Conservation (phyloP, 495 filamentous ascomycete genomes). For the Podospora conica region DNA sequence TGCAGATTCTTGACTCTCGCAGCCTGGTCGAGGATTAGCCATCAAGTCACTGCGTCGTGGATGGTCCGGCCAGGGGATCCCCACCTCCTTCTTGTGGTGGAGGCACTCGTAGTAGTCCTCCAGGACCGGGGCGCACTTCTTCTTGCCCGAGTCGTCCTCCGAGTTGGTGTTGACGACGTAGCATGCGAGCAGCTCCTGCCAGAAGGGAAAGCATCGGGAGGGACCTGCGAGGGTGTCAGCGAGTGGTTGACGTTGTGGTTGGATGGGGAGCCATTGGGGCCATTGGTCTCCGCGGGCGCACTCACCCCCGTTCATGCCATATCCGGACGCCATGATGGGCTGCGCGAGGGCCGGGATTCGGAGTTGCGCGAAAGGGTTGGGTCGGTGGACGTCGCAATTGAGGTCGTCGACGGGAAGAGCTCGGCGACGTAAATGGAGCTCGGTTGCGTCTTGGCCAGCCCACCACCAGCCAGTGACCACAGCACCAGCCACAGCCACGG, state of each 20-base stretch:
- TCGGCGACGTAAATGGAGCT: conserved; percentile 19
- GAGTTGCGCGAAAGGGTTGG: conserved; percentile 16
- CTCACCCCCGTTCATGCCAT: conserved; percentile 74
- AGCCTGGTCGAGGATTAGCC: conserved; percentile 46
- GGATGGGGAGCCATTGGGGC: conserved; percentile 6
- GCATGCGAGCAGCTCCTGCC: conserved; percentile 89
- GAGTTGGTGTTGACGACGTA: conserved; percentile 76
- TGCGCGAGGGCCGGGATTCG: conserved; percentile 15
- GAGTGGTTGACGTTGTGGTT: neutral
- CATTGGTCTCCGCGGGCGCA: conserved; percentile 10
- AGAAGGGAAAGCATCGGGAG: conserved; percentile 95
- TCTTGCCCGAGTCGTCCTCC: conserved; percentile 71
- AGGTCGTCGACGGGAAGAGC: conserved; percentile 17
- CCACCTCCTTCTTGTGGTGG: conserved; percentile 95
- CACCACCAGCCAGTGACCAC: neutral
- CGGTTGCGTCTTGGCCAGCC: conserved; percentile 9
- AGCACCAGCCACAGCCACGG: neutral
- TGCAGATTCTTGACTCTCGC: conserved; percentile 73
- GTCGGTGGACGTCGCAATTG: conserved; percentile 7
- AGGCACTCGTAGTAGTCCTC: conserved; percentile 99
- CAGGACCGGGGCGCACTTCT: conserved; percentile 80
- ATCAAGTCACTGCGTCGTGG: neutral
- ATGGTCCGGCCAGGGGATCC: conserved; percentile 8
- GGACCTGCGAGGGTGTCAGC: conserved; percentile 49
- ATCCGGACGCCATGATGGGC: conserved; percentile 72